Percentiles rank a stretch among this genome's conserved stretches.
phyloP scores from a whole-genome alignment of 2,329 filamentous ascomycete species.

The Xenoacremonium recifei region DNA sequence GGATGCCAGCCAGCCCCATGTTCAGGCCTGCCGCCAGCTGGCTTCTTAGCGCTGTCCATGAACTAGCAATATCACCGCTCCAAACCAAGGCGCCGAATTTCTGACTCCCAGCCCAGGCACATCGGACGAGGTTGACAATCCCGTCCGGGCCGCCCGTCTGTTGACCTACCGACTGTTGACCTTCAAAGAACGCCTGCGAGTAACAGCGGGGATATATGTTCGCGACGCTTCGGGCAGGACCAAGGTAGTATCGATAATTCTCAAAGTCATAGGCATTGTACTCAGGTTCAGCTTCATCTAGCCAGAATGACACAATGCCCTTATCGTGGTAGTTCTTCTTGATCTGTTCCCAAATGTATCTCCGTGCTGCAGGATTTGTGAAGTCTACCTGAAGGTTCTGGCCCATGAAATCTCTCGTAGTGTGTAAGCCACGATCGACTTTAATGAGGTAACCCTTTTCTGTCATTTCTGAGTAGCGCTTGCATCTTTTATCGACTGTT shows the following conservation, averaged over 20 bases:
- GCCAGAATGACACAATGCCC: constrained; percentile 65
- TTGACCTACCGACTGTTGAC: constrained; percentile 50
- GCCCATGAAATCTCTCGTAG: constrained; percentile 58
- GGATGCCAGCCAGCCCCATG: constrained; percentile 62
- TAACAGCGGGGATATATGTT: constrained; percentile 62
- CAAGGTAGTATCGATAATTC: constrained; percentile 48
- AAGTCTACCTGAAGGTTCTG: constrained; percentile 61
- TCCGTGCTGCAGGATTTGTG: constrained; percentile 58
- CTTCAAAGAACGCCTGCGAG: constrained; percentile 59
- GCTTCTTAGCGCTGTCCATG: constrained; percentile 57
- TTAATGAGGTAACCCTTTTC: constrained; percentile 60
- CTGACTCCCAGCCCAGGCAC: constrained; percentile 55
- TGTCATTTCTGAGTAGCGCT: constrained; percentile 62
- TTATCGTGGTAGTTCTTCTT: constrained; percentile 50
- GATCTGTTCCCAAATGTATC: constrained; percentile 58
- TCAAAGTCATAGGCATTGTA: constrained; percentile 66
- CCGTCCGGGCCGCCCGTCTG: too few species aligned
- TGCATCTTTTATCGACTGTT: constrained; percentile 57
- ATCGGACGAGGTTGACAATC: constrained; percentile 54
- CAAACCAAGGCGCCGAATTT: constrained; percentile 65
- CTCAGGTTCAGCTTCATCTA: constrained; percentile 69
- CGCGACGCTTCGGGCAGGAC: constrained; percentile 42
- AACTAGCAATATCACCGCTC: constrained; percentile 65
- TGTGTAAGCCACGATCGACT: constrained; percentile 57
- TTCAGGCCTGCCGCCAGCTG: constrained; percentile 64